Percentiles rank a stretch among this genome's conserved stretches.
Evolutionary conservation across 163 green algal species (phyloP).

Genomic region (Coccomyxa subellipsoidea): DNA sequence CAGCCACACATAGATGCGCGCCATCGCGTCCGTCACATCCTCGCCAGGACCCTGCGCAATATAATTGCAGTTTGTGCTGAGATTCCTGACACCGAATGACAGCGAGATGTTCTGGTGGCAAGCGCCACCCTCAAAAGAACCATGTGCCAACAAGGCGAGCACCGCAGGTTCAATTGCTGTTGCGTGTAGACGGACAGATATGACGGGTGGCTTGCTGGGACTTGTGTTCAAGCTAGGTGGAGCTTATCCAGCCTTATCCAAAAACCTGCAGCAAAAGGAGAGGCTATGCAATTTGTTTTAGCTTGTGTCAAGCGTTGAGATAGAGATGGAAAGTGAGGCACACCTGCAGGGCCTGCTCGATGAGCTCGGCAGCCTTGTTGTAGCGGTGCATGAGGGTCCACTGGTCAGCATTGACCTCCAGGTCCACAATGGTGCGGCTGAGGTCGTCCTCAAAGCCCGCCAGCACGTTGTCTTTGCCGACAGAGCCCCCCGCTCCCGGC

Average conservation of each 20-base stretch:
- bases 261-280: too few species aligned
- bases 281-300: too few species aligned
- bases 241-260: too few species aligned
- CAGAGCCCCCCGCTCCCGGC: slow-evolving; percentile 21
- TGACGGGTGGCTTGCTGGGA: too few species aligned
- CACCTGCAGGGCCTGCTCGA: slow-evolving; percentile 54
- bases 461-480: slow-evolving; percentile 4
- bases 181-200: too few species aligned
- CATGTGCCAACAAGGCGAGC: too few species aligned
- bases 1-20: slow-evolving; percentile 86
- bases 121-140: not conserved
- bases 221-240: too few species aligned
- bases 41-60: slow-evolving; percentile 40
- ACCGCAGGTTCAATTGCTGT: too few species aligned
- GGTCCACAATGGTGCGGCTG: slow-evolving; percentile 69
- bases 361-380: slow-evolving; percentile 83
- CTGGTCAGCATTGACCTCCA: slow-evolving; percentile 63
- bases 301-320: too few species aligned
- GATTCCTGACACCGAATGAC: too few species aligned
- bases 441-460: slow-evolving; percentile 50
- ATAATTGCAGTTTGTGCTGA: too few species aligned
- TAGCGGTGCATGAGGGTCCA: slow-evolving; percentile 98
- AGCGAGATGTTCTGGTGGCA: too few species aligned
- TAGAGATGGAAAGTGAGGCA: not conserved
- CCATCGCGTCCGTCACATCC: slow-evolving; percentile 53